These are phyloP conservation scores for Neofusicoccum laricinum DNA, from an alignment of 2,329 filamentous ascomycete species.

Conservation along the genomic window DNA sequence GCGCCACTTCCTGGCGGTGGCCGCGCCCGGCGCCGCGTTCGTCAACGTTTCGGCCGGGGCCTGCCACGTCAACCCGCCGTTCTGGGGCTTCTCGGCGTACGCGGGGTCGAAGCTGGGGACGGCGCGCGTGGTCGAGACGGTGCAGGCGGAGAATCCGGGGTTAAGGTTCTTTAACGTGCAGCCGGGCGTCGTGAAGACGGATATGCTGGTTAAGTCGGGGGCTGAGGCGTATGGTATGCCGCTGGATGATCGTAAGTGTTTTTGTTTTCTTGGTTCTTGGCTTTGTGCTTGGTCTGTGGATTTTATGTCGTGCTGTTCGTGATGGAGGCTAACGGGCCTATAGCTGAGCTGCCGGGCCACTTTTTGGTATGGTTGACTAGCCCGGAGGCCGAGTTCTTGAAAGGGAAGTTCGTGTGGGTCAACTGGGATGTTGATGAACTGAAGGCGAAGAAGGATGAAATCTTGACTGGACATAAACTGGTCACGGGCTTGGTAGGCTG, in stretches of 20 bases:
- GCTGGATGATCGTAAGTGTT: neutral
- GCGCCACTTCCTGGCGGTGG: conserved; percentile 25
- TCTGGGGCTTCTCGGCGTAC: conserved; percentile 27
- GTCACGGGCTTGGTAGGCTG: neutral
- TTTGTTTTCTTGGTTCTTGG: neutral
- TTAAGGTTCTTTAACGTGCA: conserved; percentile 41
- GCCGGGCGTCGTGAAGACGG: conserved; percentile 42
- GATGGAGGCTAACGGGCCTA: neutral
- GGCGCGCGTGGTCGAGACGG: conserved; percentile 35
- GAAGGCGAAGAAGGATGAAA: conserved; percentile 21
- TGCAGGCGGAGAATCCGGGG: conserved; percentile 36
- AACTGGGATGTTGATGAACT: conserved; percentile 36
- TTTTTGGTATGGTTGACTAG: conserved; percentile 34
- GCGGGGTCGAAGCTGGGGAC: conserved; percentile 35
- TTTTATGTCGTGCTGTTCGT: neutral
- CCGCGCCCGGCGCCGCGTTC: conserved; percentile 21
- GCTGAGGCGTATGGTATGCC: neutral
- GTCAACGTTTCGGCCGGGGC: conserved; percentile 24
- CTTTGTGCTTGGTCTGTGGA: too few species aligned
- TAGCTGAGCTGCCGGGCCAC: conserved; percentile 24
- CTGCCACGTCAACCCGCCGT: conserved; percentile 15
- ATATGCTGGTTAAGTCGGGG: conserved; percentile 26
- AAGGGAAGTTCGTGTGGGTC: conserved; percentile 22
- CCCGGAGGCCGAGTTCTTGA: conserved; percentile 23
- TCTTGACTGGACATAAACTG: conserved; percentile 2